Conservation (phyloP, 2,329 filamentous ascomycete genomes). For the Clarireedia hainanense region DNA sequence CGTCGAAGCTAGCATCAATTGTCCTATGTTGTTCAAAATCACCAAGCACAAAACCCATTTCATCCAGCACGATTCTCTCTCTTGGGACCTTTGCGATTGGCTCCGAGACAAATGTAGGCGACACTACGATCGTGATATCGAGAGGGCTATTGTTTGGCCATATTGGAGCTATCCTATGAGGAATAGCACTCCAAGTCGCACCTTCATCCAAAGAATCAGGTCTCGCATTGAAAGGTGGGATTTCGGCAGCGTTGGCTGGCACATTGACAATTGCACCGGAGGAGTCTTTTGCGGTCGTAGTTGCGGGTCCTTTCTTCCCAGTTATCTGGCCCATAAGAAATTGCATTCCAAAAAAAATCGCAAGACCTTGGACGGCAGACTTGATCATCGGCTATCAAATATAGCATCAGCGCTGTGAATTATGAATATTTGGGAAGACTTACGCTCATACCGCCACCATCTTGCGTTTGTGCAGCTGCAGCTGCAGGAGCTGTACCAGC, state of each 20-base stretch:
- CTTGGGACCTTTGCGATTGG: constrained; percentile 57
- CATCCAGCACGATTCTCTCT: constrained; percentile 67
- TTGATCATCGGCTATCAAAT: constrained; percentile 25
- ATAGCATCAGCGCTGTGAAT: constrained; percentile 12
- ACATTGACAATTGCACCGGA: constrained; percentile 47
- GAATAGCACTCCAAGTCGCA: constrained; percentile 56
- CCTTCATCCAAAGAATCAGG: constrained; percentile 53
- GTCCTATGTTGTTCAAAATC: constrained; percentile 73
- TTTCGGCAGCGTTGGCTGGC: constrained; percentile 44
- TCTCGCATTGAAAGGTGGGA: constrained; percentile 58
- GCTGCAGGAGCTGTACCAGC: constrained; percentile 25
- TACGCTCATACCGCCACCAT: constrained; percentile 28
- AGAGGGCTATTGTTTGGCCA: constrained; percentile 74
- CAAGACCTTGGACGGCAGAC: constrained; percentile 40
- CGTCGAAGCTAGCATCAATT: constrained; percentile 66
- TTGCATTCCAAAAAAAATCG: constrained; percentile 52
- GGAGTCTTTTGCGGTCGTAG: constrained; percentile 40
- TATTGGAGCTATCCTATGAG: constrained; percentile 71
- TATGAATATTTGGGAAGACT: constrained; percentile 8
- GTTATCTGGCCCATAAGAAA: constrained; percentile 46
- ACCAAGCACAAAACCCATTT: constrained; percentile 72
- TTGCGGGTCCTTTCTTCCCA: constrained; percentile 35
- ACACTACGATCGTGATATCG: constrained; percentile 81
- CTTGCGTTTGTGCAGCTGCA: constrained; percentile 23
- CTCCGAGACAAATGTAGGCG: constrained; percentile 61